phyloP scores from a whole-genome alignment of 768 basidiomycete genomes.

The Lentinula edodes region DNA sequence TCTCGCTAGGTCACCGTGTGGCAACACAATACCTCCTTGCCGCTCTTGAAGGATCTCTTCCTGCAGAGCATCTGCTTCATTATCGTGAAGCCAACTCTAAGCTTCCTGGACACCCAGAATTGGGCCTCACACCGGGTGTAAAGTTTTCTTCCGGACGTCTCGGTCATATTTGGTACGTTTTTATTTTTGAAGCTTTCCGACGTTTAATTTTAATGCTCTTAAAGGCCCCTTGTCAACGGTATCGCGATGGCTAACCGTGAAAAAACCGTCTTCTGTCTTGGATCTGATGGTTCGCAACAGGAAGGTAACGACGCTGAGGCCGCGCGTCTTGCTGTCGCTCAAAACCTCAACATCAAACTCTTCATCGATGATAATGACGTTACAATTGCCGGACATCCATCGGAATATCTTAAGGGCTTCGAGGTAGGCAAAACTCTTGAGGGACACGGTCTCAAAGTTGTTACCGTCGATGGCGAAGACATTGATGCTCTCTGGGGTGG shows the following conservation, averaged over 20 bases:
- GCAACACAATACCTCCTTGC: slow-evolving; percentile 85
- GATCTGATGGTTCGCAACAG: slow-evolving; percentile 88
- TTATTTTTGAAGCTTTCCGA: not conserved
- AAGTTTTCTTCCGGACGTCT: slow-evolving; percentile 93
- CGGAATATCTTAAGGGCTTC: slow-evolving; percentile 79
- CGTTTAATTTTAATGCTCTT: slow-evolving; percentile 1
- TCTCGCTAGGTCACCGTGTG: slow-evolving; percentile 69
- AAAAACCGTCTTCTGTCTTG: slow-evolving; percentile 76
- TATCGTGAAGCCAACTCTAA: slow-evolving; percentile 85
- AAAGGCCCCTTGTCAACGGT: slow-evolving; percentile 75
- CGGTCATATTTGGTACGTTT: slow-evolving; percentile 75
- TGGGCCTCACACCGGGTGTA: slow-evolving; percentile 87
- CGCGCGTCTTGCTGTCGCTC: slow-evolving; percentile 80
- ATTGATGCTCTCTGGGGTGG: slow-evolving; percentile 73
- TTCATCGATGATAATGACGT: slow-evolving; percentile 90
- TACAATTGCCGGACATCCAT: slow-evolving; percentile 89
- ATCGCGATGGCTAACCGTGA: slow-evolving; percentile 74
- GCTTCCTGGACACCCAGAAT: slow-evolving; percentile 85
- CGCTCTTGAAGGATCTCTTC: slow-evolving; percentile 67
- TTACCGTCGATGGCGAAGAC: slow-evolving; percentile 73
- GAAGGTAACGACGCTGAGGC: slow-evolving; percentile 92
- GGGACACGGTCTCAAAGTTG: slow-evolving; percentile 79
- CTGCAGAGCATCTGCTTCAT: slow-evolving; percentile 72
- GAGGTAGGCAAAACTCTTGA: slow-evolving; percentile 63
- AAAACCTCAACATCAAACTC: slow-evolving; percentile 78